A percentile compares a stretch with the other conserved stretches of the same genome.
phyloP scores from a whole-genome alignment of 352 stramenopile genomes.

The Pythium apleroticum region DNA sequence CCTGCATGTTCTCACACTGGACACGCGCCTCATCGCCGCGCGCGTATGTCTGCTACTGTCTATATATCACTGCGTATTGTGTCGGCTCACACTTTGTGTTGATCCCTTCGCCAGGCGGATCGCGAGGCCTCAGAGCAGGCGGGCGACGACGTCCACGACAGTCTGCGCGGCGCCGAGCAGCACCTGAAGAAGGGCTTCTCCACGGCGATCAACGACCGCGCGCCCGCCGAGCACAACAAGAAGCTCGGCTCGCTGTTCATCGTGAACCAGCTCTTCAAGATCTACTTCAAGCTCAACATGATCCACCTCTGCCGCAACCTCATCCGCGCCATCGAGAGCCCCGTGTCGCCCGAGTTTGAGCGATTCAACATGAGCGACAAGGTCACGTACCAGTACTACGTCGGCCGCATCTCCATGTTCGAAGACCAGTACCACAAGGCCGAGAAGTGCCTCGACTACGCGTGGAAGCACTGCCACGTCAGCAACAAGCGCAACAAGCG shows the following conservation, averaged over 20 bases:
- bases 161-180: slow-evolving; percentile 76
- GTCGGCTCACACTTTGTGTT: slow-evolving; percentile 10
- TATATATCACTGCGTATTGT: background rate
- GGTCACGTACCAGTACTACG: slow-evolving; percentile 96
- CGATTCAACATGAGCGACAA: slow-evolving; percentile 85
- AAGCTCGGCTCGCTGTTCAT: slow-evolving; percentile 89
- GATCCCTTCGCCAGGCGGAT: slow-evolving; percentile 48
- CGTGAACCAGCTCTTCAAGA: slow-evolving; percentile 96
- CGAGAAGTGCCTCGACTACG: slow-evolving; percentile 93
- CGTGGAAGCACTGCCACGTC: slow-evolving; percentile 91
- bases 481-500: slow-evolving; percentile 88
- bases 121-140: slow-evolving; percentile 55
- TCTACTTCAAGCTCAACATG: slow-evolving; percentile 96
- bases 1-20: slow-evolving; percentile 76
- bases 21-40: slow-evolving; percentile 71
- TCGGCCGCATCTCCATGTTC: slow-evolving; percentile 96
- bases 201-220: slow-evolving; percentile 84
- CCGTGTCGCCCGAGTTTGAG: slow-evolving; percentile 77
- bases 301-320: slow-evolving; percentile 96
- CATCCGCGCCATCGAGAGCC: slow-evolving; percentile 81
- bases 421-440: slow-evolving; percentile 96
- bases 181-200: slow-evolving; percentile 87
- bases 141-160: slow-evolving; percentile 78
- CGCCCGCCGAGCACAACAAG: slow-evolving; percentile 78
- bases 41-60: slow-evolving; percentile 31